Conservation (phyloP, 1,284 basidiomycete species). For the Melampsora americana region DNA sequence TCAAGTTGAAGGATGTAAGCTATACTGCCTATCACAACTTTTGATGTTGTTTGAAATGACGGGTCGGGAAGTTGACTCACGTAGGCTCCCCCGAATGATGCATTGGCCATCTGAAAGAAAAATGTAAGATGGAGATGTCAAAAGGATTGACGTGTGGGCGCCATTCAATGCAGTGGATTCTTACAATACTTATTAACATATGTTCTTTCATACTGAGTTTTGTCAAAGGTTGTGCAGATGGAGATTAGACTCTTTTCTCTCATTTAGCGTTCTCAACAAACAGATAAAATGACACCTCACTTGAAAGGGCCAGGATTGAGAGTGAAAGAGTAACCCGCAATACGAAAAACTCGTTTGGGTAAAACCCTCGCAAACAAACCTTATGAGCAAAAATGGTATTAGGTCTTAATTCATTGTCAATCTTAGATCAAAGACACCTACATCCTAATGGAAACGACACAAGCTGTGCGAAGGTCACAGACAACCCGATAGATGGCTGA, state of each 20-base stretch:
- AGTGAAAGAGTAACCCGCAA: constrained; percentile 17
- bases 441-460: constrained; percentile 39
- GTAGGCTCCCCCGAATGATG: constrained; percentile 42
- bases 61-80: constrained; percentile 4
- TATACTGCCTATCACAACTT: not conserved
- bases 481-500: constrained; percentile 26
- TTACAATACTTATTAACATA: constrained; percentile 43
- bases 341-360: constrained; percentile 2
- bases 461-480: constrained; percentile 39
- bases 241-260: not conserved
- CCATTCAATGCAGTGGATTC: not conserved
- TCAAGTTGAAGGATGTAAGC: not conserved
- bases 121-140: not conserved
- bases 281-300: not conserved
- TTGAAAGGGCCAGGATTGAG: constrained; percentile 44
- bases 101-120: constrained; percentile 35
- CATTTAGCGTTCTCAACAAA: not conserved
- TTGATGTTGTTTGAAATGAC: not conserved
- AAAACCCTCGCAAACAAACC: constrained; percentile 36
- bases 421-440: not conserved
- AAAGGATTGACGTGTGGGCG: not conserved
- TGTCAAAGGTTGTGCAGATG: not conserved
- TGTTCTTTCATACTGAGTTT: constrained; percentile 38
- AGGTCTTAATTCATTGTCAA: not conserved
- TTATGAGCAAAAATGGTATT: not conserved